These are phyloP conservation scores for Phytopythium cucurbitacearum DNA, from an alignment of 352 stramenopile species.

Conservation along the genomic window DNA sequence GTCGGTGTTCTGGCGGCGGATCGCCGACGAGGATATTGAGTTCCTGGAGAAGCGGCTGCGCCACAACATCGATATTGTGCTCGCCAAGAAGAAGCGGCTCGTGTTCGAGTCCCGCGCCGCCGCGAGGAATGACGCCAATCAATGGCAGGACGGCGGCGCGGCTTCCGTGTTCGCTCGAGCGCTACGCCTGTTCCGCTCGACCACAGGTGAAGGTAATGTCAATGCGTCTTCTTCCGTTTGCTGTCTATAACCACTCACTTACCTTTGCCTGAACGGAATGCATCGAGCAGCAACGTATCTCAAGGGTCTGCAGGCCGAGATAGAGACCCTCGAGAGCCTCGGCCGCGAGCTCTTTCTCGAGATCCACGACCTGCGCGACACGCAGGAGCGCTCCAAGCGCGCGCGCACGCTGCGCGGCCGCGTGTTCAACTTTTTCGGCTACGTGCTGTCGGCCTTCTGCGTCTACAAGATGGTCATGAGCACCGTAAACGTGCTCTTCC, in stretches of 20 bases:
- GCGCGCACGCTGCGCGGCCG: conserved; percentile 61
- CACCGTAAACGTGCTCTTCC: conserved; percentile 78
- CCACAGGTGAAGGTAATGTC: conserved; percentile 10
- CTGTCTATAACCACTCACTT: neutral
- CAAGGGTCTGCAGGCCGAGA: conserved; percentile 60
- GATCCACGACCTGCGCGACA: conserved; percentile 76
- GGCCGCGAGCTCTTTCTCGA: conserved; percentile 78
- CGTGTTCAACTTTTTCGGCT: conserved; percentile 80
- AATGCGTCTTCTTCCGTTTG: neutral
- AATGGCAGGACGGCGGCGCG: conserved; percentile 14
- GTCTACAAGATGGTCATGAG: conserved; percentile 88
- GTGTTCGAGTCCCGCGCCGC: conserved; percentile 39
- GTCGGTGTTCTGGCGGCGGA: conserved; percentile 72
- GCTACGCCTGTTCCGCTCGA: conserved; percentile 25
- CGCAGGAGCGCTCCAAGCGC: conserved; percentile 47
- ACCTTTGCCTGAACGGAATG: neutral
- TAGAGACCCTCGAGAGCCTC: conserved; percentile 73
- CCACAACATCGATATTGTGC: conserved; percentile 78
- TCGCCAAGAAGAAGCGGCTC: conserved; percentile 81
- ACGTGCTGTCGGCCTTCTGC: conserved; percentile 73
- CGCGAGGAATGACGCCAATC: conserved; percentile 10
- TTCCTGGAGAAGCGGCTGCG: conserved; percentile 75
- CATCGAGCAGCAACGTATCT: conserved; percentile 47
- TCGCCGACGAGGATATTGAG: conserved; percentile 79
- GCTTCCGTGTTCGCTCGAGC: conserved; percentile 28